Base-by-base conservation (phyloP, 768 basidiomycete species). In the Pulveroboletus frians region DNA sequence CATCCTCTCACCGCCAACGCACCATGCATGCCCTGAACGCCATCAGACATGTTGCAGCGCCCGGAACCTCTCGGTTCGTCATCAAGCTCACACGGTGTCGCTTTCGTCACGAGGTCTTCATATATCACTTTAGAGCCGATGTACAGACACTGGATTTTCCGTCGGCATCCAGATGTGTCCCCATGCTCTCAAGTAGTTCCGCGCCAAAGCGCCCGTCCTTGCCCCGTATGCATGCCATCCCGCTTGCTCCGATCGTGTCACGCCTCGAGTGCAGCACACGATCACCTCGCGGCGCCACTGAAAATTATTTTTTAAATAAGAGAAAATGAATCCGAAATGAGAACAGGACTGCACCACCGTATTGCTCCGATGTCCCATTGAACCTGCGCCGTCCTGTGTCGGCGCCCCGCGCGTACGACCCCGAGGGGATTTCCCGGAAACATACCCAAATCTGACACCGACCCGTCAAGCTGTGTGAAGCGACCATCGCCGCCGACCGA, bases 401-500 rank as follows among this genome's bases (percentile, higher is more conserved):
- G 27, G 17, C 17, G 9, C 39, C 37, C 32, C 34, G 39, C 27
- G 13, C 21, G 17, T 44, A 17, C 26, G 5, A 37, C 51, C 17
- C 34, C 47, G 47, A 56, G 49, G 39, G 44, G 23, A 29, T 13
- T 17, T 35, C 34, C 17, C 32, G 17, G 21, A 13, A 26, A 49
- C 39, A 41, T 40, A 43, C 40, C 45, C 21, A 42, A 21, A 29
- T 34, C 34, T 17, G 39, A 29, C 51, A 4, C 13, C 43, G 14
- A 14, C 23, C 2, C 21, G 27, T 34, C 42, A n/a, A 4, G 9
- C 32, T 3, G 23, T 34, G 47, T 38, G 41, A 32, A 26, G 15
- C 8, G 13, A 10, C 23, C 50, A 47, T 54, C 47, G 17, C 57
- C 47, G 49, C 44, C 58, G 47, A 57, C 34, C n/a, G 34, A 46